Conservation (phyloP, 805 yeast species). For the Saturnispora hagleri region DNA sequence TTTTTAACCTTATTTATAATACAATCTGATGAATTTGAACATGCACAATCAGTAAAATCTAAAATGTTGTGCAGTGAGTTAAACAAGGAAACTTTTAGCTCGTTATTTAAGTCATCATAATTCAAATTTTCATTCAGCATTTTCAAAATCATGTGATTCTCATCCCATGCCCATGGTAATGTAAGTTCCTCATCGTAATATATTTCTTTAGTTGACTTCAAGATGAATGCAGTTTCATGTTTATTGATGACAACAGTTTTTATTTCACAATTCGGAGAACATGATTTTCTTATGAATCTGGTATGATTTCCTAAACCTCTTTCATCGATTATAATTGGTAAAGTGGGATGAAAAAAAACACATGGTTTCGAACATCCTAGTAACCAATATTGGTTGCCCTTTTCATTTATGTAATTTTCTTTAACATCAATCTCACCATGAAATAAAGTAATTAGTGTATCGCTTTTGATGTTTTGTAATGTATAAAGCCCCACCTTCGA, state of each 20-base stretch:
- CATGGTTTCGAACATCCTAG: slow-evolving; percentile 64
- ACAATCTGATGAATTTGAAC: slow-evolving; percentile 50
- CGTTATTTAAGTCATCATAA: slow-evolving; percentile 47
- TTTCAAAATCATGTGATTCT: slow-evolving; percentile 59
- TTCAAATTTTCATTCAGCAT: slow-evolving; percentile 34
- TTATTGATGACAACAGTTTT: slow-evolving; percentile 38
- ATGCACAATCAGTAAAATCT: slow-evolving; percentile 45
- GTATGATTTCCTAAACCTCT: slow-evolving; percentile 69
- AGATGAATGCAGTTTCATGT: slow-evolving; percentile 37
- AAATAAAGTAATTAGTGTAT: slow-evolving; percentile 48
- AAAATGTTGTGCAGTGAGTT: slow-evolving; percentile 55
- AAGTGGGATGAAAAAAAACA: slow-evolving; percentile 45
- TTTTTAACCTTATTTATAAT: slow-evolving; percentile 51
- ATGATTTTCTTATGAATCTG: slow-evolving; percentile 66
- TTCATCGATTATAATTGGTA: slow-evolving; percentile 69
- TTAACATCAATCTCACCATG: slow-evolving; percentile 68
- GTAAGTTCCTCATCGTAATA: slow-evolving; percentile 63
- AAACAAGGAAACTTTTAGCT: slow-evolving; percentile 46
- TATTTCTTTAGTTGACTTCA: slow-evolving; percentile 49
- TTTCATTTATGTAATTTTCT: slow-evolving; percentile 51
- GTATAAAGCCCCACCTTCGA: slow-evolving; percentile 57
- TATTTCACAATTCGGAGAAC: slow-evolving; percentile 68
- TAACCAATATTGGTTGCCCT: slow-evolving; percentile 64
- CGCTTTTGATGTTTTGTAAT: slow-evolving; percentile 32
- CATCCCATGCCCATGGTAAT: slow-evolving; percentile 86